Percentiles rank a stretch among this genome's conserved stretches.
Evolutionary conservation across 805 yeast species (phyloP).

Genomic region (Helenozyma rhizophorensis): DNA sequence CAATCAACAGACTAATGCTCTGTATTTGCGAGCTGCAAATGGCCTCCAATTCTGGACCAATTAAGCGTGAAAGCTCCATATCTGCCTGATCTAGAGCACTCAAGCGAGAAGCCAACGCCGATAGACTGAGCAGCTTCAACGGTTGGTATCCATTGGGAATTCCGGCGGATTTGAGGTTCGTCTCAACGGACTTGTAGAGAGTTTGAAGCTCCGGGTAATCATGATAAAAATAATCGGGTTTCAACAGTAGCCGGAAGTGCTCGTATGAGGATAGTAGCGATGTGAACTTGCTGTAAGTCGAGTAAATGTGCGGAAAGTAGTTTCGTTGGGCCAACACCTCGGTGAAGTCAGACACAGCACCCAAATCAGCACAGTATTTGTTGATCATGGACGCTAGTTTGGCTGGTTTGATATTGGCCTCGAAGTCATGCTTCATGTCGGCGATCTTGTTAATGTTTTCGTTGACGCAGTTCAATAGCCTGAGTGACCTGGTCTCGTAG

Average conservation of each 20-base stretch:
- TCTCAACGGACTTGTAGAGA: constrained; percentile 6
- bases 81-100: constrained; percentile 5
- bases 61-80: neutral
- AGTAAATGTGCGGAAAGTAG: neutral
- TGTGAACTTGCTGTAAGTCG: neutral
- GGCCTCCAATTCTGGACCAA: constrained; percentile 1
- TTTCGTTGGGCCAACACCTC: constrained; percentile 1
- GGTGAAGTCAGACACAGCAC: neutral
- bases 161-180: constrained; percentile 8
- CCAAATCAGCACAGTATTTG: constrained; percentile 2
- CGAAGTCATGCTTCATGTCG: neutral
- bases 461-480: constrained; percentile 24
- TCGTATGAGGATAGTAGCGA: neutral
- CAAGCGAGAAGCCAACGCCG: constrained; percentile 5
- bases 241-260: constrained; percentile 1
- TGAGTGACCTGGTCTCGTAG: constrained; percentile 29
- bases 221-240: constrained; percentile 8
- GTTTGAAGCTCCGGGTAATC: constrained; percentile 13
- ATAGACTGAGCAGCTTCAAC: constrained; percentile 8
- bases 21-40: constrained; percentile 2
- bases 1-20: constrained; percentile 5
- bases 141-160: constrained; percentile 13
- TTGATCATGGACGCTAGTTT: constrained; percentile 1
- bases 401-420: neutral
- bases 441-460: constrained; percentile 4